Conservation (phyloP, 2,329 filamentous ascomycete genomes). For the Fonsecaea nubica region DNA sequence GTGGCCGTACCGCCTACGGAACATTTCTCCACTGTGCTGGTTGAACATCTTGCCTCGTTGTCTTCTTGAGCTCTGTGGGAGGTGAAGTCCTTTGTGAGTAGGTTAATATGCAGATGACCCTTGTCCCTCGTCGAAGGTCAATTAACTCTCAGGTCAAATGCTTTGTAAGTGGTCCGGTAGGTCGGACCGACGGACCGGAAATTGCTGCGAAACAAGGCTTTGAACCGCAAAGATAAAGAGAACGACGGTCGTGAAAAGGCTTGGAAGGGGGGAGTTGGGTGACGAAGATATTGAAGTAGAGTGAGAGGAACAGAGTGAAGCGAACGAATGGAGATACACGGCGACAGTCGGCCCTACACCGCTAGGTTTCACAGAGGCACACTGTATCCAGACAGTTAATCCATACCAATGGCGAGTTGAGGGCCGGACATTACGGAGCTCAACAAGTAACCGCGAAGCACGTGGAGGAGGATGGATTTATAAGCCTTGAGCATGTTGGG, state of each 20-base stretch:
- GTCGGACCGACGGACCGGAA: background rate
- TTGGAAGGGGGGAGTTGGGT: slow-evolving; percentile 6
- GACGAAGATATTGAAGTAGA: slow-evolving; percentile 6
- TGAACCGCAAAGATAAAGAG: background rate
- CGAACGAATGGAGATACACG: slow-evolving; percentile 12
- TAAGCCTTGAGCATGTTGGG: slow-evolving; percentile 12
- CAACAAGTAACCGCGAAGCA: slow-evolving; percentile 10
- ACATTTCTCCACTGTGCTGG: slow-evolving; percentile 32
- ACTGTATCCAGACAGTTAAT: background rate
- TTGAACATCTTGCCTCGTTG: slow-evolving; percentile 29
- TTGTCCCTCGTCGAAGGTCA: background rate
- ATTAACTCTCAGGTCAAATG: background rate
- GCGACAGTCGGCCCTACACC: slow-evolving; percentile 6
- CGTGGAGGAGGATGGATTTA: slow-evolving; percentile 11
- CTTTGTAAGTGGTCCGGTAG: background rate
- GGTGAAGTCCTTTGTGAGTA: background rate
- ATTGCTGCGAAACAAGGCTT: background rate
- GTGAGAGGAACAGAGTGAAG: slow-evolving; percentile 1
- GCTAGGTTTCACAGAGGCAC: background rate
- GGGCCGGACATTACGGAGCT: slow-evolving; percentile 12
- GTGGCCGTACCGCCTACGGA: slow-evolving; percentile 24
- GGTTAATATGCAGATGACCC: background rate
- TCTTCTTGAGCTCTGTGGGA: background rate
- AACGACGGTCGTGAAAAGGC: background rate
- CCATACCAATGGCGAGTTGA: background rate